These are phyloP conservation scores for Saccharomycopsis sp. DNA, from an alignment of 805 yeast genomes.

Conservation along the genomic window DNA sequence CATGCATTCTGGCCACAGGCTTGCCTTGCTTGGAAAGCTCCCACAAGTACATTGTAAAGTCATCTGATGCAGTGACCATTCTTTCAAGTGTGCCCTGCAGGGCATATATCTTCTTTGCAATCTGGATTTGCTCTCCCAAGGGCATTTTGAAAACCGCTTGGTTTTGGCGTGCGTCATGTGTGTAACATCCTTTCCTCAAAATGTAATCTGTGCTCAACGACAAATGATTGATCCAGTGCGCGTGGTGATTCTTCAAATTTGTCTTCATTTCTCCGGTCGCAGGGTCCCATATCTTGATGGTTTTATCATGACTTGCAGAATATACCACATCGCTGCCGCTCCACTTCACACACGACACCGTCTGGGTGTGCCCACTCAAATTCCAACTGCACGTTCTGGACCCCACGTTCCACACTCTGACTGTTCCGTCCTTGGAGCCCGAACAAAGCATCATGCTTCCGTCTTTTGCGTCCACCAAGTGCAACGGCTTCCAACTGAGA, in stretches of 20 bases:
- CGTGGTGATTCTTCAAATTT: conserved; percentile 83
- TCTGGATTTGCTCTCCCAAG: conserved; percentile 41
- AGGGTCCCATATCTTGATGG: conserved; percentile 87
- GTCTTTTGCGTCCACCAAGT: conserved; percentile 56
- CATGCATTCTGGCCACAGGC: conserved; percentile 91
- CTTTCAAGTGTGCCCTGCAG: conserved; percentile 53
- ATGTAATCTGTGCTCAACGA: conserved; percentile 87
- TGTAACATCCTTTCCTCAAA: conserved; percentile 60
- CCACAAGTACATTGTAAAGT: conserved; percentile 97
- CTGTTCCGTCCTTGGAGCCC: conserved; percentile 85
- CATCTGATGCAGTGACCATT: conserved; percentile 92
- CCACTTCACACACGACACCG: conserved; percentile 97
- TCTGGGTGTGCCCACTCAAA: conserved; percentile 77
- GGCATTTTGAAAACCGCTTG: conserved; percentile 29
- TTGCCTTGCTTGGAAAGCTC: conserved; percentile 73
- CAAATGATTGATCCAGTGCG: conserved; percentile 96
- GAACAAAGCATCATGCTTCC: conserved; percentile 61
- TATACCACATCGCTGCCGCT: conserved; percentile 81
- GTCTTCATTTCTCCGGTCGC: conserved; percentile 68
- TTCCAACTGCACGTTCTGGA: conserved; percentile 58
- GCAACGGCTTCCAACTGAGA: conserved; percentile 90
- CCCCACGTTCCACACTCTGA: conserved; percentile 81
- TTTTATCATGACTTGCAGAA: conserved; percentile 89
- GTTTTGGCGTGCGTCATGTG: conserved; percentile 34
- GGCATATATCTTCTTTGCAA: conserved; percentile 52